Evolutionary conservation across 495 filamentous ascomycete genomes (phyloP).

Genomic region (Penicillium cosmopolitanum): DNA sequence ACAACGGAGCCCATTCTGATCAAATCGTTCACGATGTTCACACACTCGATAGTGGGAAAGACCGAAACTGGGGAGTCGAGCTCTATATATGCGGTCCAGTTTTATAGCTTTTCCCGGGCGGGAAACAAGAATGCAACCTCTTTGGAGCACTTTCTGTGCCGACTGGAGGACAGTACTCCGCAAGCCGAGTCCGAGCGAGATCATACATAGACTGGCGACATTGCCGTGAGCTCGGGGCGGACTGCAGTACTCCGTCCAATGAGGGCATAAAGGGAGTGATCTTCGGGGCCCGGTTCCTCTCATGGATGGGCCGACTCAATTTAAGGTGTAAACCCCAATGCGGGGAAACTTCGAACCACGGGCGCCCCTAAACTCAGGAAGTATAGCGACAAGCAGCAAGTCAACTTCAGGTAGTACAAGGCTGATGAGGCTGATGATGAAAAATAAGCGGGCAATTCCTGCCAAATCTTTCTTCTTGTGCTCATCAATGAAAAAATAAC

Average conservation of each 20-base stretch:
- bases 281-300: conserved; percentile 10
- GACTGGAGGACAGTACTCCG: conserved; percentile 30
- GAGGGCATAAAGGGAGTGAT: conserved; percentile 2
- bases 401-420: not conserved
- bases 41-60: not conserved
- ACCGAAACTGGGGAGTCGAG: not conserved
- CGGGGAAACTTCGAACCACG: conserved; percentile 19
- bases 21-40: not conserved
- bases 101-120: not conserved
- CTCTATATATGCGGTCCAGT: conserved; percentile 11
- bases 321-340: conserved; percentile 17
- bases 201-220: not conserved
- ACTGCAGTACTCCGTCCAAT: conserved; percentile 30
- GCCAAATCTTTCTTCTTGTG: no score
- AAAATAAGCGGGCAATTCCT: not conserved
- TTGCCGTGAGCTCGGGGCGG: conserved; percentile 14
- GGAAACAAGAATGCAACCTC: not conserved
- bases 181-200: conserved; percentile 1
- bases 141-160: not conserved
- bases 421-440: not conserved
- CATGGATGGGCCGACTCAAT: conserved; percentile 17
- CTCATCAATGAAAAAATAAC: no score
- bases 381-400: not conserved
- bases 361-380: not conserved
- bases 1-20: conserved; percentile 25